A percentile compares a stretch with the other conserved stretches of the same genome.
Conservation (phyloP, 495 filamentous ascomycete species). For the Penicillium samsonianum region DNA sequence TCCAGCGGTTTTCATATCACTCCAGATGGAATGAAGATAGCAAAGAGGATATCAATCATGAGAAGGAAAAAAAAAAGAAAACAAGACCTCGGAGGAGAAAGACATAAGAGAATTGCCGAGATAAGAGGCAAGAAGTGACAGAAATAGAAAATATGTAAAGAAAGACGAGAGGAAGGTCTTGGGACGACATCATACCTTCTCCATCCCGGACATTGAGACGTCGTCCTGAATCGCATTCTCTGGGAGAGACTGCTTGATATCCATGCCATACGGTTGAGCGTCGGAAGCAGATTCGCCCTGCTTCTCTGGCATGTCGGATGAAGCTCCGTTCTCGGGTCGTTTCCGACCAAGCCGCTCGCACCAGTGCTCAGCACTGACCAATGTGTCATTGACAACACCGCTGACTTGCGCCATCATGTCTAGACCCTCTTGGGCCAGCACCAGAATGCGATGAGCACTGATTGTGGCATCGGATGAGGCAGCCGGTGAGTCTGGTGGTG, state of each 20-base stretch:
- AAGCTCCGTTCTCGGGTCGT: conserved; percentile 32
- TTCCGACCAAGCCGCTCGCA: conserved; percentile 69
- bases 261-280: conserved; percentile 26
- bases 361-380: conserved; percentile 86
- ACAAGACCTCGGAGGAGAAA: neutral
- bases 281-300: conserved; percentile 24
- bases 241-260: conserved; percentile 39
- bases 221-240: conserved; percentile 32
- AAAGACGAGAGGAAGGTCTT: conserved; percentile 4
- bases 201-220: conserved; percentile 44
- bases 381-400: conserved; percentile 76
- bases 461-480: conserved; percentile 45
- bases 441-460: conserved; percentile 68
- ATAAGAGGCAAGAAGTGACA: neutral
- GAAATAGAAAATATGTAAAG: conserved; percentile 8
- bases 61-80: conserved; percentile 15
- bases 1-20: conserved; percentile 1
- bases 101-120: neutral
- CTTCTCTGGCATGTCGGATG: conserved; percentile 28
- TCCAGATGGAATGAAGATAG: conserved; percentile 16
- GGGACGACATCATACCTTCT: conserved; percentile 29
- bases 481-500: conserved; percentile 40
- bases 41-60: conserved; percentile 34
- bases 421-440: conserved; percentile 82
- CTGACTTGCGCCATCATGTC: conserved; percentile 88